Evolutionary conservation across 2,329 filamentous ascomycete genomes (phyloP).

Genomic region (Harringtonia lauricola): DNA sequence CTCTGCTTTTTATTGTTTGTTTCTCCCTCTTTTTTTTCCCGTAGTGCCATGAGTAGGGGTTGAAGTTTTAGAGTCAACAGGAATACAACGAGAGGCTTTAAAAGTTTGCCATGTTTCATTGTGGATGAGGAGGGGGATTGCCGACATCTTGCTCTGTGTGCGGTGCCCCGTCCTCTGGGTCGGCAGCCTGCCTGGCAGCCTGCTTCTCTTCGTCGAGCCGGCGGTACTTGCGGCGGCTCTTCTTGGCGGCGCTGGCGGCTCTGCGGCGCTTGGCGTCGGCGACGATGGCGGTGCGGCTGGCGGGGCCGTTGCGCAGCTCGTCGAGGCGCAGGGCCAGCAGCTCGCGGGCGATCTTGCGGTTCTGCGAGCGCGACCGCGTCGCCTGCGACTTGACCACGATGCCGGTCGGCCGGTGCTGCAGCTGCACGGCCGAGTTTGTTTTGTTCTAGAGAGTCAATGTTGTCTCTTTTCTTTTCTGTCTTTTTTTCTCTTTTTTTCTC

Average conservation of each 20-base stretch:
- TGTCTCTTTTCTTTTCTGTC: no score
- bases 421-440: conserved; percentile 87
- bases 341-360: conserved; percentile 72
- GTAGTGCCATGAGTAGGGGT: not conserved
- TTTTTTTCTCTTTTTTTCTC: no score
- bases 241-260: conserved; percentile 69
- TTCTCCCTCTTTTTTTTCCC: not conserved
- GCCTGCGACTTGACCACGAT: conserved; percentile 91
- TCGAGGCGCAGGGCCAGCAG: conserved; percentile 69
- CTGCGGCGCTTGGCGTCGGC: conserved; percentile 52
- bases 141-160: conserved; percentile 2
- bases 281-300: conserved; percentile 55
- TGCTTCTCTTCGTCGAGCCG: conserved; percentile 26
- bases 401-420: conserved; percentile 82
- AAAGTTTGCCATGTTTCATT: not conserved
- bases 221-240: conserved; percentile 70
- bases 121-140: not conserved
- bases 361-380: conserved; percentile 77
- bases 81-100: not conserved
- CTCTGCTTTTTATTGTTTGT: conserved; percentile 2
- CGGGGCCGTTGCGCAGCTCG: conserved; percentile 57
- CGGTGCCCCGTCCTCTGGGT: conserved; percentile 5
- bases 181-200: conserved; percentile 4
- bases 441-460: conserved; percentile 55
- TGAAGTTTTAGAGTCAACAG: not conserved